Conservation (phyloP, 1,139 yeast genomes). For the Cylindricascospora bacillispora region DNA sequence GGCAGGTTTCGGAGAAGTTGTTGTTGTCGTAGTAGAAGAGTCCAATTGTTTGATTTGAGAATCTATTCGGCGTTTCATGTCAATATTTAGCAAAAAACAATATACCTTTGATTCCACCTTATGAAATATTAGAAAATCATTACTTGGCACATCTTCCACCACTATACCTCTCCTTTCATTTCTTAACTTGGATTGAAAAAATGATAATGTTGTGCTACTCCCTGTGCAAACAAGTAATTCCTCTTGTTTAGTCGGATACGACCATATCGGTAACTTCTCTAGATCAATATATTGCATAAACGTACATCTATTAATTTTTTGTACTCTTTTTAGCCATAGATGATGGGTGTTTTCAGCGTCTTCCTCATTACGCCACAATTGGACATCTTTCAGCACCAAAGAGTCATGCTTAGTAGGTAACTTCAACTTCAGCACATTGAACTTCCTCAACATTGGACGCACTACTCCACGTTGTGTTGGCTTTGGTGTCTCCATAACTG, state of each 20-base stretch:
- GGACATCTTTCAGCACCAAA: constrained; percentile 17
- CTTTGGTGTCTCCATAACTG: no score
- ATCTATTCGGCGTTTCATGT: constrained; percentile 4
- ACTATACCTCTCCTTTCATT: constrained; percentile 17
- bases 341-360: constrained; percentile 1
- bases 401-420: constrained; percentile 9
- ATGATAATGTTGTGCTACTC: constrained; percentile 17
- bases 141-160: constrained; percentile 5
- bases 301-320: constrained; percentile 6
- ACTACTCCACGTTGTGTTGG: no score
- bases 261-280: constrained; percentile 21
- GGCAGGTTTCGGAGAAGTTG: no score
- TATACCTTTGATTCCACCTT: constrained; percentile 2
- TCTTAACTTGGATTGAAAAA: constrained; percentile 18
- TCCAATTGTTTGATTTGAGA: constrained; percentile 4
- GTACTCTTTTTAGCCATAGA: constrained; percentile 1
- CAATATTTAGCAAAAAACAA: constrained; percentile 4
- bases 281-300: constrained; percentile 19
- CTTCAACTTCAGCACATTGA: constrained; percentile 13
- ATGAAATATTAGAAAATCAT: constrained; percentile 5
- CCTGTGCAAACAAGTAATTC: constrained; percentile 12
- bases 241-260: constrained; percentile 2
- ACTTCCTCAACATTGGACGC: constrained; percentile 6
- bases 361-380: constrained; percentile 13
- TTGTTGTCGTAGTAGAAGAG: constrained; percentile 2